Evolutionary conservation across 2,329 filamentous ascomycete species (phyloP), one percentile per base, ranked within the genome.

Genomic region (Shiraia sp.): DNA sequence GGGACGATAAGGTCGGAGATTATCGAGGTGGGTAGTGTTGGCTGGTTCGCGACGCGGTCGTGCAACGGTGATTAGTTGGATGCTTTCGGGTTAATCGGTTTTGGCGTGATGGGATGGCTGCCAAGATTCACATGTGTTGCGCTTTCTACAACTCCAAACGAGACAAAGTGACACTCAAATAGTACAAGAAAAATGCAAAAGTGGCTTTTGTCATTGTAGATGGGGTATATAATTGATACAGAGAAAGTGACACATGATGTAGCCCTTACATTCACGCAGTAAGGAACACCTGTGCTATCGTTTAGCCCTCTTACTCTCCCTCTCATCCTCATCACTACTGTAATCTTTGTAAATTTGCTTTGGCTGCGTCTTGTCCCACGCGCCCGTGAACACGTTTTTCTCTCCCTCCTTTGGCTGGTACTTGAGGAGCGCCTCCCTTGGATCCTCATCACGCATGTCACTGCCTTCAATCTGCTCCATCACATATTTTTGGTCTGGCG

Each of bases 361-460:
- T 0, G 93, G 93, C 72, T 97, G 92, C 26, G 90, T 97, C 57
- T 86, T 80, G 63, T 87, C 87, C 88, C 90, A 99, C 12, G 91
- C 93, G 55, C 88, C 89, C 22, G 93, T 99, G 64, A 97, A 99
- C 59, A 96, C 79, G 1, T 91, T 92, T 65, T 97, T 91, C 65
- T 89, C 92, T 71, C 95, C 84, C 10, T 91, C 90, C 65, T 95
- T 86, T 40, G 95, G 89, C 26, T 90, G 92, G 75, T 97, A 99
- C 74, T 95, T 96, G 46, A 99, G 74, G 62, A 99, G 74, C 32
- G 93, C 93, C 71, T 96, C 93, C 51, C 93, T 79, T 0, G 93
- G 93, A 73, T 99, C 93, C 68, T 99, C 93, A 69, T 99, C 91
- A 33, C 95, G 79, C 89, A 99, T 95, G 49, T 83, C 85, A 49